These are phyloP conservation scores for Cantharellus anzutake DNA, from an alignment of 768 basidiomycete genomes.

Conservation along the genomic window DNA sequence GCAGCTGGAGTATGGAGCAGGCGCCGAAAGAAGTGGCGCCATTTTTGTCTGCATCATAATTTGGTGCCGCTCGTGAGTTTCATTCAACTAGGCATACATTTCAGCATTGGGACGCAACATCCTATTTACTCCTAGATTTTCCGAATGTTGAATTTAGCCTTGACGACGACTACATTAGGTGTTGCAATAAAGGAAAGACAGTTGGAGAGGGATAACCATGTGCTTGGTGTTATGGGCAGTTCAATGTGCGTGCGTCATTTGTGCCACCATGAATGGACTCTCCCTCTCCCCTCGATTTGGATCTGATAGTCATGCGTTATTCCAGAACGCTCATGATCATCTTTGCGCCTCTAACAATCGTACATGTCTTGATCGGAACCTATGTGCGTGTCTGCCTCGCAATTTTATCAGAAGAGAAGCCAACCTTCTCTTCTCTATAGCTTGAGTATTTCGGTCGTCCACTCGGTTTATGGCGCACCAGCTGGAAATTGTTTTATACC, in stretches of 20 bases:
- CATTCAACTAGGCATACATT: slow-evolving; percentile 1
- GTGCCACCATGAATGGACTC: neutral
- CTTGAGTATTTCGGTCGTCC: slow-evolving; percentile 87
- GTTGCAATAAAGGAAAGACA: slow-evolving; percentile 58
- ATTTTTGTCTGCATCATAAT: slow-evolving; percentile 51
- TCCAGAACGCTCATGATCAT: slow-evolving; percentile 63
- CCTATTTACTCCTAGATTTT: slow-evolving; percentile 35
- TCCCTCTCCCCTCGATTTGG: no score
- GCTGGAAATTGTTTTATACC: slow-evolving; percentile 70
- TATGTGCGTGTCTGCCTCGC: slow-evolving; percentile 35
- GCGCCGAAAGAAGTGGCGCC: slow-evolving; percentile 31
- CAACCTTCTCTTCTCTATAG: slow-evolving; percentile 21
- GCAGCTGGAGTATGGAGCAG: neutral
- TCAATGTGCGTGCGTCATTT: slow-evolving; percentile 34
- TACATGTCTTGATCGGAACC: slow-evolving; percentile 71
- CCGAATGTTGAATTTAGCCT: slow-evolving; percentile 65
- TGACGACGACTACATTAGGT: slow-evolving; percentile 61
- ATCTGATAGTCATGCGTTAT: neutral
- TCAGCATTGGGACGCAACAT: neutral
- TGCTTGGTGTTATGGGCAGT: slow-evolving; percentile 60
- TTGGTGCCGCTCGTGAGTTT: slow-evolving; percentile 57
- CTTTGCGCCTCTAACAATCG: slow-evolving; percentile 62
- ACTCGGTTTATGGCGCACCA: slow-evolving; percentile 81
- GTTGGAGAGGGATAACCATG: slow-evolving; percentile 29
- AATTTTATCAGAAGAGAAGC: slow-evolving; percentile 7